Evolutionary conservation across 2,329 filamentous ascomycete species (phyloP), one percentile per base, ranked within the genome.

Genomic region (Neofusicoccum ribis): DNA sequence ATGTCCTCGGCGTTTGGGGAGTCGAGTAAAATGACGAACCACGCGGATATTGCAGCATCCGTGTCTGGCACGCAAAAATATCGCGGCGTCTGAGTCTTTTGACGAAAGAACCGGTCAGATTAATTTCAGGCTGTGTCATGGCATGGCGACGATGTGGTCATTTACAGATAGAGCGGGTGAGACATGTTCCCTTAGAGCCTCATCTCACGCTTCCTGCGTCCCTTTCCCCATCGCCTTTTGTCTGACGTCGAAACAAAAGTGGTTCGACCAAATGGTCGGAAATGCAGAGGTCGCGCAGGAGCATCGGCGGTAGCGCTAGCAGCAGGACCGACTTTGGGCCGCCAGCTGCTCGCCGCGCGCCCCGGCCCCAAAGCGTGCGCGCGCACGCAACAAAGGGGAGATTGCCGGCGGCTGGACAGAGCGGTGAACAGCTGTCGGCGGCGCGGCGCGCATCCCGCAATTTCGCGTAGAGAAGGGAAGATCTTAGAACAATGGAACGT

Each of bases 1-100:
- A 82, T 73, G 79, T 81, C 4, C 67, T 82, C 37, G 80, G 80
- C 0, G 72, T 78, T 31, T 82, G 80, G 80, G 80, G 80, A 2
- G 76, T 83, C 9, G 60, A 65, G 36, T 67, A 31, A 50, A 43
- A 44, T 17, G 34, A 51, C 9, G 59, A 15, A 14, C 12, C 9
- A 39, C 7, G 6, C 41, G 41, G 43, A 60, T 8, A 60, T 60
- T 47, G 23, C 39, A 52, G 31, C 50, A 52, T 52, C 31, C 23
- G 31, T 52, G 37, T 52, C 12, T 34, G 12, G 15, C 47, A 27
- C 20, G 6, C 27, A 31, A 31, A 41, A 14, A 27, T 62, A 11
- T 17, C 14, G 31, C 17, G 41, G 39, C 41, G n/a, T 17, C 54
- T 15, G 39, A 36, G 15, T 5, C 20, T 17, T 15, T 11, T 5